A percentile compares a stretch with the other conserved stretches of the same genome.
Conservation (phyloP, 129 eudicot genomes). For the Tanacetum coccineum region DNA sequence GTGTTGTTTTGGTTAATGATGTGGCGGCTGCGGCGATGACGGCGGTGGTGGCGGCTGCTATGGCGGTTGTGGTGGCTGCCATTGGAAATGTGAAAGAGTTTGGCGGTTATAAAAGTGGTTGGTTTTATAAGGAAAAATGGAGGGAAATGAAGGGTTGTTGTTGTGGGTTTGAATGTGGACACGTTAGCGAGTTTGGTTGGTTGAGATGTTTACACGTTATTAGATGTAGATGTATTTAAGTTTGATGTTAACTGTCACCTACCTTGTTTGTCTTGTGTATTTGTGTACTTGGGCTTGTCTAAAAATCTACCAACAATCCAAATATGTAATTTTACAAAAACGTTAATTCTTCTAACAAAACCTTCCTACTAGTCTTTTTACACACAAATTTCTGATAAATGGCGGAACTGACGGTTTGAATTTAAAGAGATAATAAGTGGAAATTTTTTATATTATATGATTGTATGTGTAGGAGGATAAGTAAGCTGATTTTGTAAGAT, state of each 20-base stretch:
- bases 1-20: constrained; percentile 27
- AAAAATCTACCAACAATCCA: too few relatives aligned
- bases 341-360: too few relatives aligned
- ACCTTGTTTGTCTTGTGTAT: too few relatives aligned
- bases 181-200: constrained; percentile 36
- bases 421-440: too few relatives aligned
- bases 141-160: constrained; percentile 43
- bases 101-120: constrained; percentile 21
- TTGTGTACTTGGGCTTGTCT: too few relatives aligned
- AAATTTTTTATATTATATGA: too few relatives aligned
- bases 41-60: constrained; percentile 22
- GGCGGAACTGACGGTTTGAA: too few relatives aligned
- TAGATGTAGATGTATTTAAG: neutral
- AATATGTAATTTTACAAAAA: too few relatives aligned
- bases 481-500: too few relatives aligned
- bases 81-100: neutral
- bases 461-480: too few relatives aligned
- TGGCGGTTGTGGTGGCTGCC: constrained; percentile 26
- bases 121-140: constrained; percentile 31
- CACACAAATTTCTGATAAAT: too few relatives aligned
- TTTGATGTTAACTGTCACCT: neutral
- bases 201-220: constrained; percentile 18
- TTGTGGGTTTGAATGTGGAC: constrained; percentile 54
- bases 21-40: constrained; percentile 31
- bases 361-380: too few relatives aligned